phyloP scores from a whole-genome alignment of 2,329 filamentous ascomycete species.

The Cordyceps cateniannulata region DNA sequence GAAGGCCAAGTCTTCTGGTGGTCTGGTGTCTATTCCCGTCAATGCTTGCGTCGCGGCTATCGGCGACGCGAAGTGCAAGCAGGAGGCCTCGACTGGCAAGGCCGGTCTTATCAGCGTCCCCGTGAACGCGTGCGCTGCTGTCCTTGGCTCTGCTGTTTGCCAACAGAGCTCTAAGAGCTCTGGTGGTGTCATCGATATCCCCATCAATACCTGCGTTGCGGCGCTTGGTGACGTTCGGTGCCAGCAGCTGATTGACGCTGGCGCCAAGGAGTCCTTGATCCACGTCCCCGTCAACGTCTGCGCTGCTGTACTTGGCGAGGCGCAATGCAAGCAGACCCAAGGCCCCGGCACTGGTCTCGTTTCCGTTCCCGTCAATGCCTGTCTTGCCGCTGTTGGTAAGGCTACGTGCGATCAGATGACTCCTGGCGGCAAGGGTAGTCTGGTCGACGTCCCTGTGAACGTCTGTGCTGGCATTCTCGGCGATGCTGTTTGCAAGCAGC shows the following conservation, averaged over 20 bases:
- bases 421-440: background rate
- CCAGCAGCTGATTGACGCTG: too few relatives aligned
- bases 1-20: background rate
- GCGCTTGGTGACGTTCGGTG: too few relatives aligned
- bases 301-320: background rate
- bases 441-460: slow-evolving; percentile 2
- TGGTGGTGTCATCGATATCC: background rate
- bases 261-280: too few relatives aligned
- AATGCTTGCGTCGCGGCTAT: background rate
- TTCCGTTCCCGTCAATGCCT: background rate
- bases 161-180: background rate
- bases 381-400: background rate
- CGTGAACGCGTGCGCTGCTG: background rate
- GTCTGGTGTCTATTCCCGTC: background rate
- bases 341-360: background rate
- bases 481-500: slow-evolving; percentile 6
- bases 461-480: background rate
- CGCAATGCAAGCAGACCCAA: background rate
- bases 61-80: background rate
- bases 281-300: background rate
- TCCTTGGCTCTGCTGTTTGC: background rate
- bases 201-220: background rate
- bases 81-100: background rate
- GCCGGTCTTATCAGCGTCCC: background rate
- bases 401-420: background rate